Conservation (phyloP, 2,329 filamentous ascomycete species). For the Plenodomus tracheiphilus region DNA sequence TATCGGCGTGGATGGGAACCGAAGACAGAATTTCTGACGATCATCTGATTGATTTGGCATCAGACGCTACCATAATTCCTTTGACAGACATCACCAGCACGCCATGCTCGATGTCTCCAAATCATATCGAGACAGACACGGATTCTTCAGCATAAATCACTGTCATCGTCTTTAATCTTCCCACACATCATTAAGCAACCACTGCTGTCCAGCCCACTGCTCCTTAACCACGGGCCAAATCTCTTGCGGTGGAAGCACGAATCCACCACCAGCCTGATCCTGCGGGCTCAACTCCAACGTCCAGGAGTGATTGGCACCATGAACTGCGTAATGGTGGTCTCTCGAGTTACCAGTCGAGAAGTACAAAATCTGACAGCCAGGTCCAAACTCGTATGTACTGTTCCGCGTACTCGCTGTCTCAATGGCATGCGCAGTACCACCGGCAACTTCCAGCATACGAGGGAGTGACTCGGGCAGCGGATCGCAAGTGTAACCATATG, state of each 20-base stretch:
- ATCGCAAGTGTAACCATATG: constrained; percentile 55
- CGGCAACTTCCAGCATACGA: constrained; percentile 45
- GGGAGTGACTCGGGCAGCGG: constrained; percentile 52
- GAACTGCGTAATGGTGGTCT: constrained; percentile 49
- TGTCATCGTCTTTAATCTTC: constrained; percentile 8
- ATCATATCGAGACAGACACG: too few species aligned
- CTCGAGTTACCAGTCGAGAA: constrained; percentile 52
- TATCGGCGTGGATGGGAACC: too few species aligned
- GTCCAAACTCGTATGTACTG: constrained; percentile 48
- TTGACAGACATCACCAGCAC: too few species aligned
- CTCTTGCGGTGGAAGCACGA: constrained; percentile 52
- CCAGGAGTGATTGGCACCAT: constrained; percentile 48
- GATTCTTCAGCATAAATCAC: too few species aligned
- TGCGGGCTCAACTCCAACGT: constrained; percentile 50
- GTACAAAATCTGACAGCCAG: constrained; percentile 63
- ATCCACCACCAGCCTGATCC: constrained; percentile 52
- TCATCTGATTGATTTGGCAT: too few species aligned
- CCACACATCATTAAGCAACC: constrained; percentile 23
- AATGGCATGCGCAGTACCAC: constrained; percentile 49
- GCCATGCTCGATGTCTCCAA: too few species aligned
- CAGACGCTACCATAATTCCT: too few species aligned
- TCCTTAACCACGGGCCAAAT: constrained; percentile 52
- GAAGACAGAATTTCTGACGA: too few species aligned
- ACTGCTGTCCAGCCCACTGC: constrained; percentile 47
- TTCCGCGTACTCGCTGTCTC: constrained; percentile 43